Evolutionary conservation across 2,329 filamentous ascomycete genomes (phyloP), one percentile per base, ranked within the genome.

Genomic region (Talaromyces albobiverticillius): DNA sequence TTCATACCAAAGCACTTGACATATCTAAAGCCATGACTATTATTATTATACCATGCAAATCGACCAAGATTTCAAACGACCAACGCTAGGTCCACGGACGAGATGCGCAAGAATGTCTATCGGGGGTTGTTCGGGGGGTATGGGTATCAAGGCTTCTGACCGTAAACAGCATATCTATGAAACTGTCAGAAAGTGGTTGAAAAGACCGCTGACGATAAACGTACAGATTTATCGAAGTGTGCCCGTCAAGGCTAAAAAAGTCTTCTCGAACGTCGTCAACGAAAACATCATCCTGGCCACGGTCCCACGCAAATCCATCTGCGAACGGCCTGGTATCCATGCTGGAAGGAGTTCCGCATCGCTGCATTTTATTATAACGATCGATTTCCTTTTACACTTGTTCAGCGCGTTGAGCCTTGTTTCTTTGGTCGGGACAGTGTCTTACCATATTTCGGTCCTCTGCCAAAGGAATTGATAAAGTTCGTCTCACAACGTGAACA

Each of bases 81-180:
- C 11, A 16, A 36, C 32, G 32, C 32, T 14, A 14, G 3, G 4
- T 16, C 10, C 3, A 31, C 8, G 29, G 14, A 34, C 5, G 10
- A 34, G 5, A n/a, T n/a, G 32, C 11, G 9, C 29, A 5, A 34
- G 32, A 34, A 34, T n/a, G 16, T 34, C 3, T 20, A 38, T 38
- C 36, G 36, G 9, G 14, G 32, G 14, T 34, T 7, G 14, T n/a
- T 14, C 16, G 4, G 32, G 14, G 56, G 10, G 8, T 20, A 45
- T 52, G 49, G 13, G 4, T 46, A 3, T 23, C 59, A 48, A 14
- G 32, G 26, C n/a, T 59, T 59, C 16, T 55, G 49, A 2, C 57
- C 55, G 6, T 42, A 51, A 32, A 57, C 60, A 3, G 64, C 41
- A 31, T 43, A 51, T n/a, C 48, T 56, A 29, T 38, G n/a, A 25